Evolutionary conservation across 1,139 yeast species (phyloP).

Genomic region (Suzukiozyma palmioleophila): DNA sequence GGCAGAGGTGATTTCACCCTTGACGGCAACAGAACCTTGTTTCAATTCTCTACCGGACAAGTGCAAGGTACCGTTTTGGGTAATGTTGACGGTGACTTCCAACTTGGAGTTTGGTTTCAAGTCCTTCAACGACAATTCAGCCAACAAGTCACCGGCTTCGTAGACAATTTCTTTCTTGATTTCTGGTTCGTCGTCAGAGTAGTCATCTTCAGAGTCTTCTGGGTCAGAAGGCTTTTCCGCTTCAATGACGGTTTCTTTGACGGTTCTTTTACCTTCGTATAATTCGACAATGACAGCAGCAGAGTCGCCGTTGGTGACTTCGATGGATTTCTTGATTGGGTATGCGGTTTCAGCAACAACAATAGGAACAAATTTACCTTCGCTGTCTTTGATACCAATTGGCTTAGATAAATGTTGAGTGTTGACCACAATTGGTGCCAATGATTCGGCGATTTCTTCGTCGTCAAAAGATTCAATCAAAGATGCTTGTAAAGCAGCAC

Average conservation of each 20-base stretch:
- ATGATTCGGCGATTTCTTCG: conserved; percentile 80
- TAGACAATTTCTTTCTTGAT: conserved; percentile 67
- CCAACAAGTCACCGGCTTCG: conserved; percentile 72
- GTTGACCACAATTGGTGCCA: conserved; percentile 81
- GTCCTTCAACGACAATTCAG: conserved; percentile 73
- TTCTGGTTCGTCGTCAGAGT: conserved; percentile 61
- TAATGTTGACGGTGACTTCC: conserved; percentile 79
- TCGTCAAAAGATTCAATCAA: conserved; percentile 79
- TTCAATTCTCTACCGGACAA: conserved; percentile 80
- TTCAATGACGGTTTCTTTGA: conserved; percentile 75
- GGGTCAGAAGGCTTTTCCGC: conserved; percentile 48
- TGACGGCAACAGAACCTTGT: conserved; percentile 56
- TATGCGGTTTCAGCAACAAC: conserved; percentile 83
- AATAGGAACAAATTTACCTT: conserved; percentile 69
- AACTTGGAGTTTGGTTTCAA: conserved; percentile 64
- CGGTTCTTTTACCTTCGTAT: conserved; percentile 78
- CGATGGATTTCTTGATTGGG: conserved; percentile 80
- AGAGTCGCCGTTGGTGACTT: conserved; percentile 57
- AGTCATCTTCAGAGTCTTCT: conserved; percentile 25
- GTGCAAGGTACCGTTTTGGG: conserved; percentile 78
- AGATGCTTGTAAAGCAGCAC: conserved; percentile 97
- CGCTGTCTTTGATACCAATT: conserved; percentile 76
- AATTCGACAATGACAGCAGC: conserved; percentile 66
- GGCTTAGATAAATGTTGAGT: conserved; percentile 85
- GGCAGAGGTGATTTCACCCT: conserved; percentile 37